Conservation (phyloP, 1,139 yeast genomes). For the Spathaspora sp. region DNA sequence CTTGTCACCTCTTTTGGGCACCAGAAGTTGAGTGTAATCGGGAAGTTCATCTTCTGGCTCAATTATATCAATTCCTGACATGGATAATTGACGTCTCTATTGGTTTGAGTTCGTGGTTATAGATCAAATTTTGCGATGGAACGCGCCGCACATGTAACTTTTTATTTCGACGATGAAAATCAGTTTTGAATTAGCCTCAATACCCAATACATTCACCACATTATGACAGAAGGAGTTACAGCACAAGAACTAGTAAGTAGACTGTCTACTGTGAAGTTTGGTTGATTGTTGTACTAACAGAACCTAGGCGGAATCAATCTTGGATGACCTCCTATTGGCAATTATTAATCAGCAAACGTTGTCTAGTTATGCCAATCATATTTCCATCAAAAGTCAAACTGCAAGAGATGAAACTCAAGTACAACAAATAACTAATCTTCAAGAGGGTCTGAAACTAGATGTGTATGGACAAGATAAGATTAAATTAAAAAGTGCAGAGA, state of each 20-base stretch:
- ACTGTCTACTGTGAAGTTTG: neutral
- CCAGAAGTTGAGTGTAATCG: slow-evolving; percentile 44
- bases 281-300: slow-evolving; percentile 8
- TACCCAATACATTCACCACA: neutral
- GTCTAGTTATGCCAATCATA: slow-evolving; percentile 25
- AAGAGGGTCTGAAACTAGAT: slow-evolving; percentile 24
- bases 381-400: slow-evolving; percentile 23
- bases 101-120: neutral
- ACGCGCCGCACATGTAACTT: neutral
- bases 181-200: neutral
- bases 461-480: slow-evolving; percentile 43
- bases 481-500: slow-evolving; percentile 39
- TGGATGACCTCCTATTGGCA: slow-evolving; percentile 35
- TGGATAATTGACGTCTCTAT: neutral
- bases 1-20: slow-evolving; percentile 79
- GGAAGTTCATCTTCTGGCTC: slow-evolving; percentile 58
- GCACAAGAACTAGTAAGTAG: slow-evolving; percentile 17
- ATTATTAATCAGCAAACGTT: slow-evolving; percentile 37
- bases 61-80: slow-evolving; percentile 1
- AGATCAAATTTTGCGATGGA: neutral
- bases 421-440: slow-evolving; percentile 11
- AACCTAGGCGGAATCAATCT: slow-evolving; percentile 28
- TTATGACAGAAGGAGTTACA: slow-evolving; percentile 10
- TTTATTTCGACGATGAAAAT: neutral
- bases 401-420: slow-evolving; percentile 10